Evolutionary conservation across 441 rosid genomes (phyloP), one percentile per base, ranked within the genome.

Genomic region (Pelargonium fulgidum): DNA sequence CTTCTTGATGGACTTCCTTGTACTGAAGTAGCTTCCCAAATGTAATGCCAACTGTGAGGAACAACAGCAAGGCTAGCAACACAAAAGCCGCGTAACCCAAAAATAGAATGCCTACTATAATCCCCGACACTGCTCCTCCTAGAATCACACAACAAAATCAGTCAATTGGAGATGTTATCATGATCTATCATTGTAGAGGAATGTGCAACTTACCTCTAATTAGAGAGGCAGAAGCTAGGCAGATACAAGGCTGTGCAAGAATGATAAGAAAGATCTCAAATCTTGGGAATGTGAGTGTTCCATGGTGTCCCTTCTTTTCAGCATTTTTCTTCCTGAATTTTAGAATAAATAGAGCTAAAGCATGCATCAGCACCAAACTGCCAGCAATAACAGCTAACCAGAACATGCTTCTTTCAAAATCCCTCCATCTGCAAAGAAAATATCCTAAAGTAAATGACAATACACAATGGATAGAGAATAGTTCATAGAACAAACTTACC

Each of bases 1-100:
- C 96, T 88, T 82, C 99, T 78, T 80, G 92, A 74, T 89, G 99
- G 63, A 91, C 87, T 78, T 93, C 97, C 85, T 93, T 93, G 80
- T 93, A 93, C 78, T 87, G 95, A 70, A 93, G 88, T 63, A 93
- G 78, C 82, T 89, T 91, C 68, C 96, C 97, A 11, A 86, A 72
- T 7, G 95, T 88, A 17, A 93, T 89, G 24, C 99, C 99, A 3
- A 87, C 66, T 0, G 99, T 89, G 62, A 93, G 95, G 84, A 93
- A 87, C 72, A 89, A 68, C 67, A 89, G 75, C 80, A 93, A 70
- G 7, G 77, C 77, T 64, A 93, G 76, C 65, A 89, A 87, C 13
- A 79, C 68, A 47, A 82, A 64, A 22, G 88, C 83, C 68, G 86
- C 85, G 16, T 76, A 29, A 42, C 82, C 81, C 29, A 93, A 81